These are phyloP conservation scores for Chenopodium suecicum DNA, from an alignment of 148 eudicot genomes.

Conservation along the genomic window DNA sequence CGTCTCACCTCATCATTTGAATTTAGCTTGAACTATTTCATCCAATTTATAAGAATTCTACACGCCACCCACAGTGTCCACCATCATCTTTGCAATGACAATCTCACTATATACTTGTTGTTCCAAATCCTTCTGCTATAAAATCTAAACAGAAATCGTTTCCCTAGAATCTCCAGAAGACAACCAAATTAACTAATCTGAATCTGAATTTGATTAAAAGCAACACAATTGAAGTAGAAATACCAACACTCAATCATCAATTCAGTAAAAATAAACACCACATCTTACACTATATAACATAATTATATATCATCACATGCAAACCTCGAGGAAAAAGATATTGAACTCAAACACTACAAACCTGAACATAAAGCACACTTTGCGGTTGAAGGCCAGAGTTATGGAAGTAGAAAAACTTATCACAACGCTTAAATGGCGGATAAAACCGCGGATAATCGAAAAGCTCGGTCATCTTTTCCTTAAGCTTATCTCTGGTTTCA, in stretches of 20 bases:
- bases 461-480: constrained; percentile 59
- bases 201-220: not conserved
- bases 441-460: constrained; percentile 72
- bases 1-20: not conserved
- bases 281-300: not conserved
- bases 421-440: constrained; percentile 66
- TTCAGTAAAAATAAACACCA: not conserved
- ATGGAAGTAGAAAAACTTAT: constrained; percentile 84
- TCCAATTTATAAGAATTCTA: not conserved
- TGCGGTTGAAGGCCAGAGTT: constrained; percentile 93
- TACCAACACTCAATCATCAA: not conserved
- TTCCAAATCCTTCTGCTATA: not conserved
- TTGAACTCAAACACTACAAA: constrained; percentile 14
- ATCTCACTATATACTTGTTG: too few species aligned
- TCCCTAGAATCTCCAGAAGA: not conserved
- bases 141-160: not conserved
- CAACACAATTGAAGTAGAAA: not conserved
- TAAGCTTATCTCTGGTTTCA: constrained; percentile 66
- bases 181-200: not conserved
- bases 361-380: constrained; percentile 82
- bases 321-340: not conserved
- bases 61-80: not conserved
- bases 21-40: not conserved
- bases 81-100: not conserved
- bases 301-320: not conserved